These are phyloP conservation scores for Yamadazyma laniorum DNA, from an alignment of 805 yeast genomes.

Conservation along the genomic window DNA sequence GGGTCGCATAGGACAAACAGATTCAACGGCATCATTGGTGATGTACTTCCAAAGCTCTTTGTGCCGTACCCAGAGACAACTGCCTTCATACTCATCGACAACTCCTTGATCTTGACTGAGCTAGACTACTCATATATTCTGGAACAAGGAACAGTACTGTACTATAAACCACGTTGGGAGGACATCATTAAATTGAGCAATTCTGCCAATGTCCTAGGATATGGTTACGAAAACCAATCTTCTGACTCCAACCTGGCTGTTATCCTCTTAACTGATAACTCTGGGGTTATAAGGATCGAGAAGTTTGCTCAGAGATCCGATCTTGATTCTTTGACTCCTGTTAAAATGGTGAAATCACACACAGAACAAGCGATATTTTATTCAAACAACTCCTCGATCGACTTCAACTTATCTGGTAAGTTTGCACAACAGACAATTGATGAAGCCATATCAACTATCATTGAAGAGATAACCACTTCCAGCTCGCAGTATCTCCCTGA, in stretches of 20 bases:
- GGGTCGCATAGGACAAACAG: conserved; percentile 68
- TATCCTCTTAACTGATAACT: conserved; percentile 45
- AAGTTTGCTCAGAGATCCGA: conserved; percentile 26
- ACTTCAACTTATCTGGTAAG: conserved; percentile 38
- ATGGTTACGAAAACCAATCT: conserved; percentile 49
- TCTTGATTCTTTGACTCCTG: conserved; percentile 10
- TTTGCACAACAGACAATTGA: conserved; percentile 16
- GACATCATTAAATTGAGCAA: conserved; percentile 63
- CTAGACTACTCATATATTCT: conserved; percentile 38
- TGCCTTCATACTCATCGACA: conserved; percentile 58
- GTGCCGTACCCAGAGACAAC: conserved; percentile 59
- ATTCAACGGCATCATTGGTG: conserved; percentile 15
- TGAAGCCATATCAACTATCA: conserved; percentile 46
- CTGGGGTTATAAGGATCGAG: conserved; percentile 65
- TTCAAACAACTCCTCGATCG: conserved; percentile 45
- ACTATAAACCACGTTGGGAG: conserved; percentile 67
- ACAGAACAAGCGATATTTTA: conserved; percentile 83
- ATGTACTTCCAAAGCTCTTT: conserved; percentile 44
- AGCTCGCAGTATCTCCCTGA: conserved; percentile 57
- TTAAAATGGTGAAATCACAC: conserved; percentile 59
- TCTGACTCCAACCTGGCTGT: conserved; percentile 43
- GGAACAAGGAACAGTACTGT: conserved; percentile 20
- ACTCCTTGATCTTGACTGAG: conserved; percentile 67
- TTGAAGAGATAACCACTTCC: conserved; percentile 57
- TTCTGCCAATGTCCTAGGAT: conserved; percentile 54